Evolutionary conservation across 139 green algal species (phyloP), one percentile per base, ranked within the genome.

Genomic region (Nannochloris sp.): DNA sequence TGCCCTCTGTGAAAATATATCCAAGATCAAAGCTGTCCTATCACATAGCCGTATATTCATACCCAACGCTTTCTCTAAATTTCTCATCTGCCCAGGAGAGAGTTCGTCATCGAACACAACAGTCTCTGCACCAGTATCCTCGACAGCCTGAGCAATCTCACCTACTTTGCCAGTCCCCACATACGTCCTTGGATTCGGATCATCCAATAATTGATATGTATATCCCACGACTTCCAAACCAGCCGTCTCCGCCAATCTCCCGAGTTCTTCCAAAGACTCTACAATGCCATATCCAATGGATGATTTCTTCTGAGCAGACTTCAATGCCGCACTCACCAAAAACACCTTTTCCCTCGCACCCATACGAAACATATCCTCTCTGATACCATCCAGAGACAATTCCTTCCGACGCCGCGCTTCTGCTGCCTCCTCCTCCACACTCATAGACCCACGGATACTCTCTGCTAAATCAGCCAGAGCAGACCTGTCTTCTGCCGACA

Each of bases 91-190:
- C 5, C 79, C 76, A 4, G 93, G 91, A 4, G 76, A 83, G 20
- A 98, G 82, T 79, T 97, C 91, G 58, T 96, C 86, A 65, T 98
- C 93, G 59, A 97, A 93, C 4, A 99, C 84, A 14, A 97, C 82
- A 0, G 86, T 95, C 50, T 95, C 87, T 6, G 86, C 80, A 6
- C 66, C 67, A 5, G 70, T 33, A n/a, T 43, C 59, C 14, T 55
- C 29, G 40, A 91, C 63, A 3, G 62, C 69, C 14, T 55, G 62
- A 30, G 26, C 45, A 30, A 96, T 49, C 49, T 95, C 82, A 16
- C 58, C 55, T 23, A 95, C 67, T 75, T 97, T 97, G 53, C 91
- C 91, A 28, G 61, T 79, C 5, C 92, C 91, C 9, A 97, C 83
- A 79, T 96, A 98, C 3, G 89, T 97, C 5, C 79, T 65, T 3